A percentile compares a stretch with the other conserved stretches of the same genome.
Conservation (phyloP, 2,329 filamentous ascomycete genomes). For the Apiospora arundinis region DNA sequence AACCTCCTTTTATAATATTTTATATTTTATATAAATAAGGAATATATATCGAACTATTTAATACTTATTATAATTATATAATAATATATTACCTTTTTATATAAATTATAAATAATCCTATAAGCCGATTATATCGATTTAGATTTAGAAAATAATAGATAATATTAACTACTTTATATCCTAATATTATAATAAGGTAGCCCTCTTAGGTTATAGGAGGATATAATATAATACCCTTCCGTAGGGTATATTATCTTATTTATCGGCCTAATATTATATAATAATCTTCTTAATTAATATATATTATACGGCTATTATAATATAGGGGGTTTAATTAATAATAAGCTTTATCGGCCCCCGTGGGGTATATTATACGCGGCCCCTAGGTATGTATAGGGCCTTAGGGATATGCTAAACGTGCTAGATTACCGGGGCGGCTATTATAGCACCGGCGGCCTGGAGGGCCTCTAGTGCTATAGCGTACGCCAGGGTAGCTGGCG, state of each 20-base stretch:
- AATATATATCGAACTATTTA: background rate
- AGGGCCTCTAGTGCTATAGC: too few species aligned
- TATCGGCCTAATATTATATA: background rate
- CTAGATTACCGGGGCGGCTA: too few species aligned
- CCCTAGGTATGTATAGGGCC: too few species aligned
- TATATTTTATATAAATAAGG: too few species aligned
- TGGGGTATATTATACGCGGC: background rate
- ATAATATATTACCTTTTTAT: too few species aligned
- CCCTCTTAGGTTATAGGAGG: background rate
- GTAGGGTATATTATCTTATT: background rate
- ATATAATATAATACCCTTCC: background rate
- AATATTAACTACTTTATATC: background rate
- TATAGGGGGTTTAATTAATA: background rate
- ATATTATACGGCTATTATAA: background rate
- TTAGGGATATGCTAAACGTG: too few species aligned
- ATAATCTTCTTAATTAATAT: background rate
- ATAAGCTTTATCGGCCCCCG: background rate
- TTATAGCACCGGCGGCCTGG: too few species aligned
- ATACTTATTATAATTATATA: background rate
- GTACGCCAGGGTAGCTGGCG: too few species aligned
- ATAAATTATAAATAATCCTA: background rate
- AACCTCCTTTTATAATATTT: too few species aligned
- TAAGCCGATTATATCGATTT: background rate
- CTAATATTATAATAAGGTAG: background rate
- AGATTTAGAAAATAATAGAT: background rate